Conservation (phyloP, 2,329 filamentous ascomycete genomes). For the Colletotrichum sp. region DNA sequence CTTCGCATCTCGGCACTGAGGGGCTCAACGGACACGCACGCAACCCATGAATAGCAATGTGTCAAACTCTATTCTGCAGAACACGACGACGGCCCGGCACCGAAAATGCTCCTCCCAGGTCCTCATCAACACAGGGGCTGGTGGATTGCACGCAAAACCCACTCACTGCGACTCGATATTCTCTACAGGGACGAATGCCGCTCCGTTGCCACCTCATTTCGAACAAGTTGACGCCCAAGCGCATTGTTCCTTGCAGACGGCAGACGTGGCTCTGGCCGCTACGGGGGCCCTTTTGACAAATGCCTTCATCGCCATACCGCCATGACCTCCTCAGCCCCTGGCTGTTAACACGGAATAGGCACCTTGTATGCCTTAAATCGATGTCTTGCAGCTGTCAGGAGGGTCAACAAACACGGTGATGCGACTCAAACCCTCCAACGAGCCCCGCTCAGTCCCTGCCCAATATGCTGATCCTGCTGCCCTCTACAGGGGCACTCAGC, state of each 20-base stretch:
- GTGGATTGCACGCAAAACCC: background rate
- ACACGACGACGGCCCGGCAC: background rate
- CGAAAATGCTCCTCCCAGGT: background rate
- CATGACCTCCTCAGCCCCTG: background rate
- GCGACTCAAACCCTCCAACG: background rate
- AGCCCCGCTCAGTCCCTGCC: conserved; percentile 1
- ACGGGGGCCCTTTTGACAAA: background rate
- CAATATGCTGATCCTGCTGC: conserved; percentile 5
- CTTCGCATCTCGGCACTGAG: background rate
- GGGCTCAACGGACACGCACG: background rate
- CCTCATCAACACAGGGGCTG: background rate
- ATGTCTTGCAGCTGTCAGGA: conserved; percentile 20
- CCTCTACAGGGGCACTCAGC: background rate
- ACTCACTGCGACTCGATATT: background rate
- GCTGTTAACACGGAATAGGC: background rate
- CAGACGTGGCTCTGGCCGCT: background rate
- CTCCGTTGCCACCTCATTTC: background rate
- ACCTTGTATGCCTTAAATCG: background rate
- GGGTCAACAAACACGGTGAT: background rate
- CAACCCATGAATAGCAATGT: background rate
- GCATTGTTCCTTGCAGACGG: background rate
- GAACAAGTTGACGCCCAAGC: background rate
- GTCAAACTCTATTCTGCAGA: background rate
- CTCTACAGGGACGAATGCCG: background rate
- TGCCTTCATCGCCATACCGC: background rate